phyloP scores from a whole-genome alignment of 2,329 filamentous ascomycete species.

The Fusarium sp. region DNA sequence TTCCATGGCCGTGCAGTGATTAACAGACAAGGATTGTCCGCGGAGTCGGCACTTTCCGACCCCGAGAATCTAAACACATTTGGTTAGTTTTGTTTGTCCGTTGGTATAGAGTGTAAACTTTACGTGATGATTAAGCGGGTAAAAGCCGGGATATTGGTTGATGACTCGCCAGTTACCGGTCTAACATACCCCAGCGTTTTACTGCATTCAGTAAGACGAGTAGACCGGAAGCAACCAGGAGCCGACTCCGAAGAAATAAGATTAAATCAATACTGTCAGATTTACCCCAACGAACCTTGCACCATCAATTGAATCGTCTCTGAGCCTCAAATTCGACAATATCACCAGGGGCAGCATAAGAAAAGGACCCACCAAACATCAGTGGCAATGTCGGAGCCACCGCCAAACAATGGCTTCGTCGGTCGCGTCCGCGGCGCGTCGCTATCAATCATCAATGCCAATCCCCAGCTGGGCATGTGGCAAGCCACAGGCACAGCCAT shows the following conservation, averaged over 20 bases:
- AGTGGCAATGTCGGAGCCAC: neutral
- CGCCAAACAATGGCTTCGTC: neutral
- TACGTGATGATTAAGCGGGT: neutral
- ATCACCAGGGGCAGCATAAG: neutral
- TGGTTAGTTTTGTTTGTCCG: neutral
- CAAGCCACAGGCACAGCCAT: neutral
- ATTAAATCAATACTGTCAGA: neutral
- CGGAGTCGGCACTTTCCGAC: neutral
- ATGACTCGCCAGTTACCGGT: neutral
- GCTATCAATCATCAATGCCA: neutral
- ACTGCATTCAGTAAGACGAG: neutral
- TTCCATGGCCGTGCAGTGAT: neutral
- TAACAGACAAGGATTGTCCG: neutral
- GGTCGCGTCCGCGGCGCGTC: neutral
- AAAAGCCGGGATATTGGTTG: neutral
- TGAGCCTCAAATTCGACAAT: neutral
- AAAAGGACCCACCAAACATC: neutral
- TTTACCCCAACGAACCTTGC: neutral
- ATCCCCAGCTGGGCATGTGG: slow-evolving; percentile 1
- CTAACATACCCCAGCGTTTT: neutral
- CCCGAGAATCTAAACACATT: neutral
- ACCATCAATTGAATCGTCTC: neutral
- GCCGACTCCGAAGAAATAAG: neutral
- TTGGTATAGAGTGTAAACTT: neutral
- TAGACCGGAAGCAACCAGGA: neutral